Evolutionary conservation across 768 basidiomycete genomes (phyloP).

Genomic region (Mycena pura): DNA sequence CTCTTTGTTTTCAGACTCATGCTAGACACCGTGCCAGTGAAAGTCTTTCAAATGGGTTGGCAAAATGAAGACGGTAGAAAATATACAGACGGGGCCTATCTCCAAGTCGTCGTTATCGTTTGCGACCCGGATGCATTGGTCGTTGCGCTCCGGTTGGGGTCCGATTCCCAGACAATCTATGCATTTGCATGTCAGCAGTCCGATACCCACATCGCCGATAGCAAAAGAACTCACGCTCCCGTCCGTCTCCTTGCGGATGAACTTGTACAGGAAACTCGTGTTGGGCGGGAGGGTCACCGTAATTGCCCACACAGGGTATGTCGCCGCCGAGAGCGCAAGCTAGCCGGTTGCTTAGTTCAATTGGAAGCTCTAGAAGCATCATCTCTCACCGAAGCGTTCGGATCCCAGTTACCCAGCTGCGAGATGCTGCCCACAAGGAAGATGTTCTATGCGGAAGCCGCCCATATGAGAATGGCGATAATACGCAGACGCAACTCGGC

Average conservation of each 20-base stretch:
- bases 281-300: conserved; percentile 56
- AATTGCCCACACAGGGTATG: conserved; percentile 62
- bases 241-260: conserved; percentile 60
- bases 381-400: conserved; percentile 50
- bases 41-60: not conserved
- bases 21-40: not conserved
- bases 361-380: not conserved
- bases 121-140: conserved; percentile 47
- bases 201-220: not conserved
- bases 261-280: conserved; percentile 64
- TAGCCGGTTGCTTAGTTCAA: conserved; percentile 24
- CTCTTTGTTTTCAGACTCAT: too few relatives aligned
- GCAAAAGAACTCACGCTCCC: conserved; percentile 49
- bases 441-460: conserved; percentile 55
- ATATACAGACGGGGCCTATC: conserved; percentile 32
- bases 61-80: too few relatives aligned
- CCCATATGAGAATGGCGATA: too few relatives aligned
- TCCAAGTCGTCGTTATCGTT: conserved; percentile 52
- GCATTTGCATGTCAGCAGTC: conserved; percentile 19
- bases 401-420: conserved; percentile 60
- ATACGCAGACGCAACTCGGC: not conserved
- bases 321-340: conserved; percentile 59
- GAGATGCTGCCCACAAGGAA: conserved; percentile 64
- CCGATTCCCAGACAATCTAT: conserved; percentile 67
- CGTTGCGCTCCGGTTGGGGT: conserved; percentile 60